Conservation (phyloP, 2,329 filamentous ascomycete genomes). For the Neofusicoccum ribis region DNA sequence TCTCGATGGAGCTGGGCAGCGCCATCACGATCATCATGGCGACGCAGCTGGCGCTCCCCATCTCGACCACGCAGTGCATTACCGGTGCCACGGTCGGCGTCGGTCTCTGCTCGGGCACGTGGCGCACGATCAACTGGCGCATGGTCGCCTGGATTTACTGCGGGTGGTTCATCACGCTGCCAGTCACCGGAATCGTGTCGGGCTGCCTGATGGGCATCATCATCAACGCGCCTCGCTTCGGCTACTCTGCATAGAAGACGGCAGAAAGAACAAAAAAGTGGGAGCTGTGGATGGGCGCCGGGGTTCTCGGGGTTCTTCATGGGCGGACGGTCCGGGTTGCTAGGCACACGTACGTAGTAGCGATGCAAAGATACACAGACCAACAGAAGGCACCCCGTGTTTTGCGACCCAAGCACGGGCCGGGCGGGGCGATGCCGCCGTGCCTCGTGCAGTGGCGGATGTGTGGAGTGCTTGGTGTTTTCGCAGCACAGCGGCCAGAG, state of each 20-base stretch:
- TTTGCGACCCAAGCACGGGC: not conserved
- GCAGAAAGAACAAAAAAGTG: not conserved
- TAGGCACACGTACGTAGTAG: too few species aligned
- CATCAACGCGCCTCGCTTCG: constrained; percentile 55
- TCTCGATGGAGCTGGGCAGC: constrained; percentile 43
- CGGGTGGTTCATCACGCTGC: constrained; percentile 63
- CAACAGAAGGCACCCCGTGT: not conserved
- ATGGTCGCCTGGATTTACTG: constrained; percentile 62
- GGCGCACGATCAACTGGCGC: constrained; percentile 63
- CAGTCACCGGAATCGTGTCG: constrained; percentile 57
- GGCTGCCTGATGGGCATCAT: constrained; percentile 64
- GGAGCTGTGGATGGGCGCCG: not conserved
- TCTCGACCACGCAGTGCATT: constrained; percentile 63
- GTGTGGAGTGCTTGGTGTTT: too few species aligned
- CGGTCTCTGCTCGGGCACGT: constrained; percentile 60
- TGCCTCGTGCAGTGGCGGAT: not conserved
- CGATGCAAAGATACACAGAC: too few species aligned
- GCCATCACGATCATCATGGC: constrained; percentile 65
- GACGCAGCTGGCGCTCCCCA: constrained; percentile 57
- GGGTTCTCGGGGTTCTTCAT: not conserved
- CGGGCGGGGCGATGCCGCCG: not conserved
- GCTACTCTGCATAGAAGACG: not conserved
- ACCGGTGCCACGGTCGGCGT: constrained; percentile 61
- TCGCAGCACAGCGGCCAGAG: too few species aligned
- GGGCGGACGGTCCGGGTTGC: too few species aligned